Percentiles rank a stretch among this genome's conserved stretches.
phyloP scores from a whole-genome alignment of 2,329 filamentous ascomycete genomes.

The Colletotrichum spaethianum region DNA sequence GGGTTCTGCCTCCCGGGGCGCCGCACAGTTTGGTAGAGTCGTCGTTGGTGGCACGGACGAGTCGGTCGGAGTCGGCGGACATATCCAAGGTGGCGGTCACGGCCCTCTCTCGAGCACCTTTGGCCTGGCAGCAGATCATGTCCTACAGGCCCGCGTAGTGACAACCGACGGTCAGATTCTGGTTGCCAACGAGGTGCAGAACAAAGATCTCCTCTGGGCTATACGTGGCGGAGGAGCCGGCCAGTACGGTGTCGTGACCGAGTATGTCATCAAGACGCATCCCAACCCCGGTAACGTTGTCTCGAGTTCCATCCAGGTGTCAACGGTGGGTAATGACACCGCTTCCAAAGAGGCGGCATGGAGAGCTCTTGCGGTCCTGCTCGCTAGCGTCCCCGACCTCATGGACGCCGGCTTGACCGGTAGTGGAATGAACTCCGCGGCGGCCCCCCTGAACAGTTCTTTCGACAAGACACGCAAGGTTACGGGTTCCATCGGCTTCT shows the following conservation, averaged over 20 bases:
- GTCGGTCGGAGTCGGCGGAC: conserved; percentile 74
- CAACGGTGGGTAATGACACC: conserved; percentile 5
- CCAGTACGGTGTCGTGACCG: conserved; percentile 65
- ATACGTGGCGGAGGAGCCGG: conserved; percentile 67
- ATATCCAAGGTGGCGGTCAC: conserved; percentile 72
- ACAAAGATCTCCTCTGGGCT: conserved; percentile 71
- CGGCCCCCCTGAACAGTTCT: not conserved
- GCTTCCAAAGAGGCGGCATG: conserved; percentile 18
- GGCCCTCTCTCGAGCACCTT: conserved; percentile 60
- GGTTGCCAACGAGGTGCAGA: conserved; percentile 58
- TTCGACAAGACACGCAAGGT: conserved; percentile 2
- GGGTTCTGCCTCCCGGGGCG: conserved; percentile 58
- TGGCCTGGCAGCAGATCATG: conserved; percentile 63
- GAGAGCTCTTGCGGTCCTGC: conserved; percentile 12
- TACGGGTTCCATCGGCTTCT: conserved; percentile 20
- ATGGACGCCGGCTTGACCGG: conserved; percentile 30
- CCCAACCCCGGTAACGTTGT: conserved; percentile 25
- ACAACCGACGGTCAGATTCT: conserved; percentile 61
- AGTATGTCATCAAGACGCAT: conserved; percentile 29
- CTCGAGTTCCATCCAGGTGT: conserved; percentile 9
- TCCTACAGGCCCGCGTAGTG: conserved; percentile 61
- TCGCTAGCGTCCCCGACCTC: conserved; percentile 21
- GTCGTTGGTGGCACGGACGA: conserved; percentile 66
- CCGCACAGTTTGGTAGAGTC: conserved; percentile 55
- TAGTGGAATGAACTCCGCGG: not conserved